Percentiles rank a stretch among this genome's conserved stretches.
phyloP scores from a whole-genome alignment of 2,329 filamentous ascomycete species.

The Ophiosphaerella herpotricha region DNA sequence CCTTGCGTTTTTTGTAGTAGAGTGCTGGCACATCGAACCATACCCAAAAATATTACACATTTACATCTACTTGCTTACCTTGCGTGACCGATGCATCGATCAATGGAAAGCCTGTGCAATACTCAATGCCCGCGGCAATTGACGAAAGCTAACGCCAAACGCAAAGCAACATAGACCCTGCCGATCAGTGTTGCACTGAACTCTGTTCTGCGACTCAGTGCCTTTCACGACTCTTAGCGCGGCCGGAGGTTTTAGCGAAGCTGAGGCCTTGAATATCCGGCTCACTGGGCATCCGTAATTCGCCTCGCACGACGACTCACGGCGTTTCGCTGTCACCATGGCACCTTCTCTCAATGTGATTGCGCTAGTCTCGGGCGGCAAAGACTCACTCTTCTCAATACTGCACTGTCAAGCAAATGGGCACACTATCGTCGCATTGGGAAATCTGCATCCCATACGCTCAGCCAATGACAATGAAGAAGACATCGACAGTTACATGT shows the following conservation, averaged over 20 bases:
- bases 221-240: conserved; percentile 11
- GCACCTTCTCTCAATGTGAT: conserved; percentile 63
- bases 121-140: too few species aligned
- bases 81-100: not conserved
- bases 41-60: conserved; percentile 20
- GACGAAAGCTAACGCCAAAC: too few species aligned
- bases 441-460: conserved; percentile 75
- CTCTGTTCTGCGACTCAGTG: conserved; percentile 2
- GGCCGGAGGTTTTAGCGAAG: conserved; percentile 15
- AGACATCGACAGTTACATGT: conserved; percentile 98
- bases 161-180: not conserved
- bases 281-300: not conserved
- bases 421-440: conserved; percentile 83
- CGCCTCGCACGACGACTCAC: conserved; percentile 1
- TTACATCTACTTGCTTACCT: conserved; percentile 4
- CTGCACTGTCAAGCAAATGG: conserved; percentile 88
- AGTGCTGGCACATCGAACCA: conserved; percentile 41
- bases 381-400: conserved; percentile 93
- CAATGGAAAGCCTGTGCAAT: too few species aligned
- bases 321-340: conserved; percentile 5
- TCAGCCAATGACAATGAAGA: conserved; percentile 57
- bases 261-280: not conserved
- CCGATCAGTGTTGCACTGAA: not conserved
- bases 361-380: conserved; percentile 91
- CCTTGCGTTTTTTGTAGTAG: conserved; percentile 30